phyloP scores from a whole-genome alignment of 2,329 filamentous ascomycete species.

The Aspergillus arachidicola region DNA sequence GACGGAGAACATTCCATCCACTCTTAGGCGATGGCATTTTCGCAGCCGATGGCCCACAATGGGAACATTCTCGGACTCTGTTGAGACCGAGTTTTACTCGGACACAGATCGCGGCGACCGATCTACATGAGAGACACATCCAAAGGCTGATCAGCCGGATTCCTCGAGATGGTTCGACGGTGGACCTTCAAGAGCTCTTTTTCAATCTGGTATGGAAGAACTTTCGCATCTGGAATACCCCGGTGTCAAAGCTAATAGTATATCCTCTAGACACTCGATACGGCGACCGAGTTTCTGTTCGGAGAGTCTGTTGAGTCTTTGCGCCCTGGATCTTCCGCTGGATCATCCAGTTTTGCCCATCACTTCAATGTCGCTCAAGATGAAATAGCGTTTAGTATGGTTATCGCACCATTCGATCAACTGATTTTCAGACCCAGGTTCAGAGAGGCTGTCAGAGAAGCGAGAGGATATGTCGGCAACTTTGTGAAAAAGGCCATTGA shows the following conservation, averaged over 20 bases:
- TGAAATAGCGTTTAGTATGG: neutral
- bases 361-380: slow-evolving; percentile 27
- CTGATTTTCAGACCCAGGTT: neutral
- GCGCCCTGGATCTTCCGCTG: slow-evolving; percentile 14
- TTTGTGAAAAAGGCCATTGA: neutral
- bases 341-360: slow-evolving; percentile 21
- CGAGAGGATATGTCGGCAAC: neutral
- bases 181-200: slow-evolving; percentile 42
- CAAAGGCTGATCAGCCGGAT: slow-evolving; percentile 35
- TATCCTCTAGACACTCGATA: slow-evolving; percentile 34
- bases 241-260: neutral
- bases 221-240: neutral
- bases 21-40: slow-evolving; percentile 21
- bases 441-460: neutral
- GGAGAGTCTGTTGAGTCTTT: slow-evolving; percentile 29
- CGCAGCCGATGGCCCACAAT: slow-evolving; percentile 22
- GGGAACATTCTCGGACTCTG: slow-evolving; percentile 34
- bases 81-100: slow-evolving; percentile 40
- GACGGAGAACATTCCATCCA: slow-evolving; percentile 10
- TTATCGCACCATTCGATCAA: neutral
- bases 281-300: slow-evolving; percentile 42
- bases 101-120: slow-evolving; percentile 34
- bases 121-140: slow-evolving; percentile 32
- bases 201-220: slow-evolving; percentile 29
- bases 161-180: slow-evolving; percentile 19